Conservation (phyloP, 2,329 filamentous ascomycete genomes). For the Iodosphaeria phyllophila region DNA sequence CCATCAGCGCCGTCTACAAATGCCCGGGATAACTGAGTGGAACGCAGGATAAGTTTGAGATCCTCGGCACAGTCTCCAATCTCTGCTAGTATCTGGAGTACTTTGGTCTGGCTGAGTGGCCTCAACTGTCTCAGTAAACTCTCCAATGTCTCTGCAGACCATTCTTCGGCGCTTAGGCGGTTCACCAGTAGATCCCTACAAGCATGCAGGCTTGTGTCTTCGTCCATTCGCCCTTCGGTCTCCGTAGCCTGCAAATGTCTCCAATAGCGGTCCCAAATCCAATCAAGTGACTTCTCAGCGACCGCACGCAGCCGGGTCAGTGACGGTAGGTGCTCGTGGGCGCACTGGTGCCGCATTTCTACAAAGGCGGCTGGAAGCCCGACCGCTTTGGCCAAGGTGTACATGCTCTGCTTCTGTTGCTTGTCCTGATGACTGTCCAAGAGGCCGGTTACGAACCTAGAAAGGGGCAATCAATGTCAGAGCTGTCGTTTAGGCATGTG, state of each 20-base stretch:
- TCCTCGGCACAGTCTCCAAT: constrained; percentile 21
- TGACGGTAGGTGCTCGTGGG: constrained; percentile 71
- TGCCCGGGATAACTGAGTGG: constrained; percentile 22
- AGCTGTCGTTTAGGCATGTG: too few relatives aligned
- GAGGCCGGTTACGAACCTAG: constrained; percentile 62
- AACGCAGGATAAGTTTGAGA: constrained; percentile 23
- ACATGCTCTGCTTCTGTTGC: constrained; percentile 53
- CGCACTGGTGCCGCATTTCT: constrained; percentile 75
- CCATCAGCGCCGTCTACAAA: constrained; percentile 19
- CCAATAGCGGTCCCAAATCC: constrained; percentile 92
- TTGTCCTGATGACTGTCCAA: constrained; percentile 56
- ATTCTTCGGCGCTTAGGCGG: constrained; percentile 3
- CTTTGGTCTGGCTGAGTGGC: constrained; percentile 16
- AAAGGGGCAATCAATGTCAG: not conserved
- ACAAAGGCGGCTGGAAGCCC: constrained; percentile 64
- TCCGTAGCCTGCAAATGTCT: constrained; percentile 18
- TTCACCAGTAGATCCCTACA: too few relatives aligned
- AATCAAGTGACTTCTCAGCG: constrained; percentile 50
- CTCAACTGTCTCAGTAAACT: too few relatives aligned
- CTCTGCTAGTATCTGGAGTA: constrained; percentile 19
- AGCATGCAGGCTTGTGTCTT: constrained; percentile 1
- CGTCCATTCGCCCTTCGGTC: constrained; percentile 1
- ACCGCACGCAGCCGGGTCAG: constrained; percentile 54
- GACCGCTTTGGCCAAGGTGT: constrained; percentile 47
- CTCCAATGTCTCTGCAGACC: constrained; percentile 9